These are phyloP conservation scores for Bassia scoparia DNA, from an alignment of 148 eudicot species.

Conservation along the genomic window DNA sequence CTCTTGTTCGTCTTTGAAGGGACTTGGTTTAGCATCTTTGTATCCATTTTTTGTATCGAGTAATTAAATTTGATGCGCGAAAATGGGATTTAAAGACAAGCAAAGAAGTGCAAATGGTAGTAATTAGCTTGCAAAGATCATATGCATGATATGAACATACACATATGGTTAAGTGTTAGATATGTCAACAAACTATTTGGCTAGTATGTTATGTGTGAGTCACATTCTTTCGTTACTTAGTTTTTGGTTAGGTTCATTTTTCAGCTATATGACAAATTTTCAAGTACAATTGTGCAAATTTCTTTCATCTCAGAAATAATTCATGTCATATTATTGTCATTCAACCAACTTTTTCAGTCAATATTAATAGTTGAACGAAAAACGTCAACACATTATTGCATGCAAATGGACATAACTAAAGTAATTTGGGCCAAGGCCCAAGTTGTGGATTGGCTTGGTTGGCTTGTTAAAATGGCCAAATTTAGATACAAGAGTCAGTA, in stretches of 20 bases:
- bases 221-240: slow-evolving; percentile 25
- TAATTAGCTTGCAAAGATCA: slow-evolving; percentile 27
- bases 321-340: not conserved
- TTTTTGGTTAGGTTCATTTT: slow-evolving; percentile 15
- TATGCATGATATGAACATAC: slow-evolving; percentile 15
- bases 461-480: too few species aligned
- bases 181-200: not conserved
- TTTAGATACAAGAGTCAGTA: too few species aligned
- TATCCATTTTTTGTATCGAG: slow-evolving; percentile 33
- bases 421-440: too few species aligned
- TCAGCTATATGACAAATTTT: not conserved
- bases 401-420: too few species aligned
- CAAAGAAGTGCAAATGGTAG: not conserved
- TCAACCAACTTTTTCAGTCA: not conserved
- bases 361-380: too few species aligned
- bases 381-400: too few species aligned
- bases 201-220: slow-evolving; percentile 29
- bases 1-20: slow-evolving; percentile 34
- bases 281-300: slow-evolving; percentile 9
- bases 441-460: too few species aligned
- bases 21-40: slow-evolving; percentile 14
- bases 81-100: slow-evolving; percentile 13
- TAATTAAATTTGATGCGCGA: not conserved
- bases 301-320: not conserved
- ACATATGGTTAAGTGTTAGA: not conserved